phyloP scores from a whole-genome alignment of 1,284 basidiomycete genomes.

The Malassezia sp. region DNA sequence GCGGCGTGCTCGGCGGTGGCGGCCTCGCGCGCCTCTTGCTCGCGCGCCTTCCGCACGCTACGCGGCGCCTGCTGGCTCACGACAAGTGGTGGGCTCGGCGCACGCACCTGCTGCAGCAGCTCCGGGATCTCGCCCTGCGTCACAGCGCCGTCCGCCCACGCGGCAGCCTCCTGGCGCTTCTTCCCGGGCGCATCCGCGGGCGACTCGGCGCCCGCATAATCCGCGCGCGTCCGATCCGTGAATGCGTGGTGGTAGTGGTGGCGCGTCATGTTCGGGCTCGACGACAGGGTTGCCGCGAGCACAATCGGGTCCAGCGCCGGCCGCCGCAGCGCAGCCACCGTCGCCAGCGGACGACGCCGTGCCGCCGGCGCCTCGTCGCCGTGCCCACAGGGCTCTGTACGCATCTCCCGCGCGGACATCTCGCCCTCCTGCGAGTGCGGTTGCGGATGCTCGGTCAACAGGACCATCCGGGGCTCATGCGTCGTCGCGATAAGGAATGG shows the following conservation, averaged over 20 bases:
- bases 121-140: no score
- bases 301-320: slow-evolving; percentile 43
- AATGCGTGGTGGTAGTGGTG: slow-evolving; percentile 43
- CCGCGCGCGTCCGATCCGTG: slow-evolving; percentile 15
- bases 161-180: neutral
- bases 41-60: slow-evolving; percentile 19
- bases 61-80: slow-evolving; percentile 22
- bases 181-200: no score
- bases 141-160: no score
- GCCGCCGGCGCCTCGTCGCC: slow-evolving; percentile 10
- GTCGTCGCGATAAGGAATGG: no score
- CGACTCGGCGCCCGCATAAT: no score
- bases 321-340: slow-evolving; percentile 35
- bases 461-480: no score
- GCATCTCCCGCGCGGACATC: no score
- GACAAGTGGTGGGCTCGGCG: no score
- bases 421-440: no score
- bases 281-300: slow-evolving; percentile 34
- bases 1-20: neutral
- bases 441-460: no score
- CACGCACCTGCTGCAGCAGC: no score
- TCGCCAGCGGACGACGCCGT: slow-evolving; percentile 23
- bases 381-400: no score
- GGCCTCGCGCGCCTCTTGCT: slow-evolving; percentile 17
- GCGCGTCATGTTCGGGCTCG: slow-evolving; percentile 37